Evolutionary conservation across 495 filamentous ascomycete species (phyloP).

Genomic region (Lentithecium fluviatile): DNA sequence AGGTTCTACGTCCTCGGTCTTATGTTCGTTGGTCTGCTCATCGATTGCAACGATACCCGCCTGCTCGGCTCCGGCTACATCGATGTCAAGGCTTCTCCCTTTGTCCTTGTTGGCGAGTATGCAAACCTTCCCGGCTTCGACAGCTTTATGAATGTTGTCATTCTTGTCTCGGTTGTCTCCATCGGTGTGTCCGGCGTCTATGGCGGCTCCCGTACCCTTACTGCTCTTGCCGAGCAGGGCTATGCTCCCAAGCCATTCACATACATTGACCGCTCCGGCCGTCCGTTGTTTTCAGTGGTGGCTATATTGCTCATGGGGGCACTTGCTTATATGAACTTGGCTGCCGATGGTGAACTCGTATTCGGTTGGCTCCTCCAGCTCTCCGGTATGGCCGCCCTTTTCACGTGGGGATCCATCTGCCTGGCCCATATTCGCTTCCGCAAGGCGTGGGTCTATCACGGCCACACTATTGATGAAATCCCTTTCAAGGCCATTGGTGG

Average conservation of each 20-base stretch:
- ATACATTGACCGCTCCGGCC: conserved; percentile 43
- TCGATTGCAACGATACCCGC: conserved; percentile 33
- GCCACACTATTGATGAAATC: conserved; percentile 65
- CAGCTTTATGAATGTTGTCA: conserved; percentile 43
- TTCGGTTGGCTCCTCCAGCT: conserved; percentile 69
- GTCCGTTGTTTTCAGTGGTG: conserved; percentile 61
- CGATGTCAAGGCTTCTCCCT: conserved; percentile 38
- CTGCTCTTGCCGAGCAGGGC: conserved; percentile 42
- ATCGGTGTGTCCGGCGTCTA: conserved; percentile 42
- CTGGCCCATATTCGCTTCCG: conserved; percentile 75
- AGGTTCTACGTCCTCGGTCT: conserved; percentile 42
- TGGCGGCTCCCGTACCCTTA: conserved; percentile 40
- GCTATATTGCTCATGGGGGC: conserved; percentile 57
- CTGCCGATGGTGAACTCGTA: conserved; percentile 34
- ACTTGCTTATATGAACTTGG: conserved; percentile 38
- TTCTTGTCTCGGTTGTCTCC: conserved; percentile 42
- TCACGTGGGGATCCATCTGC: conserved; percentile 71
- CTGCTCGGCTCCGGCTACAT: conserved; percentile 32
- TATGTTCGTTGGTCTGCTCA: conserved; percentile 39
- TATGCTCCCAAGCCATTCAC: conserved; percentile 42
- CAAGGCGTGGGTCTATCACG: conserved; percentile 61
- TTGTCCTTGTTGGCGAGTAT: conserved; percentile 40
- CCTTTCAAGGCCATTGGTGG: conserved; percentile 67
- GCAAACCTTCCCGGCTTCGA: conserved; percentile 40
- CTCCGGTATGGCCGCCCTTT: conserved; percentile 64